These are phyloP conservation scores for Fistulina hepatica DNA, from an alignment of 1,284 basidiomycete genomes.

Conservation along the genomic window DNA sequence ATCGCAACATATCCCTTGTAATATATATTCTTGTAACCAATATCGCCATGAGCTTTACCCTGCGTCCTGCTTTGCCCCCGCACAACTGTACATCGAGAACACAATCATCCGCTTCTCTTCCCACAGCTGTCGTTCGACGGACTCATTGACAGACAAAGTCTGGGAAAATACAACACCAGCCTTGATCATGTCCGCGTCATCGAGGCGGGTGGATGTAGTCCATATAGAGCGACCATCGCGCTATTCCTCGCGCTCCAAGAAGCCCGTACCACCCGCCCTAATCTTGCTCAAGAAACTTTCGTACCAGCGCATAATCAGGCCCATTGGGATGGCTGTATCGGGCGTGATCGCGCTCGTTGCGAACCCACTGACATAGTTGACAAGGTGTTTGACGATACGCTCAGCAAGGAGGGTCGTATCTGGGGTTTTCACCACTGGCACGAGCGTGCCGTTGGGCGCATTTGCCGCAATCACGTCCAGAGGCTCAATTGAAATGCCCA, in stretches of 20 bases:
- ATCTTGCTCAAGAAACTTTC: constrained; percentile 70
- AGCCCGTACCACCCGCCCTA: constrained; percentile 55
- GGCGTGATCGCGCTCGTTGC: constrained; percentile 43
- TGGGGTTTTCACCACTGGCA: constrained; percentile 18
- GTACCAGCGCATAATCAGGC: constrained; percentile 72
- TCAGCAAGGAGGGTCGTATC: constrained; percentile 41
- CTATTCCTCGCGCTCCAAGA: constrained; percentile 59
- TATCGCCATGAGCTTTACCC: no score
- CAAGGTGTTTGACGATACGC: constrained; percentile 62
- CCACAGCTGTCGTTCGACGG: no score
- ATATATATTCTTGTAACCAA: no score
- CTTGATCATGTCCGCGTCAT: no score
- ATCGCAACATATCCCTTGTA: no score
- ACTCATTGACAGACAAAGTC: no score
- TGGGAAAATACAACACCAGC: no score
- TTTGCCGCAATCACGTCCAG: constrained; percentile 46
- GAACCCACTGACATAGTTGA: constrained; percentile 81
- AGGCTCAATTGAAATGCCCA: constrained; percentile 66
- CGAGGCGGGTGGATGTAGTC: no score
- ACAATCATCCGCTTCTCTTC: no score
- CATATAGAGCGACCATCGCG: no score
- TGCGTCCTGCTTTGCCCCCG: no score
- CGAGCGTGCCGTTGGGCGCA: constrained; percentile 31
- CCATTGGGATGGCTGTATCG: constrained; percentile 65
- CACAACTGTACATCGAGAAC: no score